A percentile compares a stretch with the other conserved stretches of the same genome.
phyloP scores from a whole-genome alignment of 257 asterid genomes.

The Ehretia macrophylla region DNA sequence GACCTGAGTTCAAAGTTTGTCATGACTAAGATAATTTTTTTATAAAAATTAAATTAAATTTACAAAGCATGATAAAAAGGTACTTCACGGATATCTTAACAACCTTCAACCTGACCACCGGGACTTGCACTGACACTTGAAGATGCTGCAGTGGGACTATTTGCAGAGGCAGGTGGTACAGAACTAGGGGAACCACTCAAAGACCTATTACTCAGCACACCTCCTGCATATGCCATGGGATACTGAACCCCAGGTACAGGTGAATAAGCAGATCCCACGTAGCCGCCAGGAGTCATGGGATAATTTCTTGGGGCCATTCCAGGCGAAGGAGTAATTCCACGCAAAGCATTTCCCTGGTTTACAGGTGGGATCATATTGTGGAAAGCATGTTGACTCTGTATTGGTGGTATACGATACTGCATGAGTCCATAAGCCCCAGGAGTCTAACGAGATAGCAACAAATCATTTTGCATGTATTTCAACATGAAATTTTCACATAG shows the following conservation, averaged over 20 bases:
- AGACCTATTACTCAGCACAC: conserved; percentile 36
- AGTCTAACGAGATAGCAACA: conserved; percentile 34
- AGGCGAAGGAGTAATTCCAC: conserved; percentile 53
- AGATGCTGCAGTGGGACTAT: conserved; percentile 57
- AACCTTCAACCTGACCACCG: conserved; percentile 70
- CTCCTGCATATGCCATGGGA: conserved; percentile 52
- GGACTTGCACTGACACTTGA: conserved; percentile 55
- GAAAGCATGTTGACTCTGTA: conserved; percentile 53
- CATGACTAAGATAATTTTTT: not conserved
- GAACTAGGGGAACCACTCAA: conserved; percentile 40
- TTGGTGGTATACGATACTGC: conserved; percentile 60
- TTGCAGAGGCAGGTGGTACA: conserved; percentile 47
- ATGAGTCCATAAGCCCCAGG: conserved; percentile 66
- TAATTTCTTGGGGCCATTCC: conserved; percentile 54
- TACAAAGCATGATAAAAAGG: not conserved
- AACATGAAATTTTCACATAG: not conserved
- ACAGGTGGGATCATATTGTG: conserved; percentile 51
- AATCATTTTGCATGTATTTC: not conserved
- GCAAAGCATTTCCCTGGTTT: conserved; percentile 51
- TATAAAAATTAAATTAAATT: not conserved
- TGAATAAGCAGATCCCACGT: conserved; percentile 48
- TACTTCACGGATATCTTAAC: conserved; percentile 9
- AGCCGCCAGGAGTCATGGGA: conserved; percentile 43
- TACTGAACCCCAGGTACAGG: conserved; percentile 56
- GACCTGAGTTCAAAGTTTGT: conserved; percentile 38